Base-by-base conservation (phyloP, 1,139 yeast genomes). In the Kluyveromyces sp. region DNA sequence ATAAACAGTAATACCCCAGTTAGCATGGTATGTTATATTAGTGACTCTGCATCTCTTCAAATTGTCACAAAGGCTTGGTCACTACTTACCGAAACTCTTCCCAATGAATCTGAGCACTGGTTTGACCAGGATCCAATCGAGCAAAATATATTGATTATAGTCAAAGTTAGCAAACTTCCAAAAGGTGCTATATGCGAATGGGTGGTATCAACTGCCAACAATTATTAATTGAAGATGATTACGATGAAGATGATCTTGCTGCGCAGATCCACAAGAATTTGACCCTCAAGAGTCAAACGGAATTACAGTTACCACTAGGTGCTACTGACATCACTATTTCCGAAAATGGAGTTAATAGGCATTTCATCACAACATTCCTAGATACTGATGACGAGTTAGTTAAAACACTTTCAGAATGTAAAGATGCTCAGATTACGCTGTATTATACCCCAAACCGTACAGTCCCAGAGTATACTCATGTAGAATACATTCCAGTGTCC, bases 101-200 rank as follows among this genome's bases (percentile, higher is more conserved):
- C 53, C 3, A 42, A 51, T 34, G 55, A 52, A 37, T 55, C 59
- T 2, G 64, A 59, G 3, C 25, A 39, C n/a, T 61, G 63, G 64
- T 43, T 48, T 43, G 49, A 53, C 25, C 52, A 56, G 33, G 50
- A 50, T 25, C 66, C 65, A 25, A 52, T 53, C 2, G 59, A 60
- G 32, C 55, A 60, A 4, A 42, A 50, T 2, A 62, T 67, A 32
- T 60, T 83, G 44, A 58, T 79, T 7, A 70, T 84, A 4, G 86
- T 78, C 1, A 73, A 76, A 51, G 87, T 88, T 0, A 64, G 69
- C 1, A 72, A 68, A 29, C 68, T 92, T 43, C 97, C 97, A 1
- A 77, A 78, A 42, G 72, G 72, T 34, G 94, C 96, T 0, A 59
- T 63, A 10, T 76, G 84, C 25, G 97, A 90, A 66, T 87, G 96